phyloP scores from a whole-genome alignment of 768 basidiomycete species.

The Porpolomopsis calyptriformis region DNA sequence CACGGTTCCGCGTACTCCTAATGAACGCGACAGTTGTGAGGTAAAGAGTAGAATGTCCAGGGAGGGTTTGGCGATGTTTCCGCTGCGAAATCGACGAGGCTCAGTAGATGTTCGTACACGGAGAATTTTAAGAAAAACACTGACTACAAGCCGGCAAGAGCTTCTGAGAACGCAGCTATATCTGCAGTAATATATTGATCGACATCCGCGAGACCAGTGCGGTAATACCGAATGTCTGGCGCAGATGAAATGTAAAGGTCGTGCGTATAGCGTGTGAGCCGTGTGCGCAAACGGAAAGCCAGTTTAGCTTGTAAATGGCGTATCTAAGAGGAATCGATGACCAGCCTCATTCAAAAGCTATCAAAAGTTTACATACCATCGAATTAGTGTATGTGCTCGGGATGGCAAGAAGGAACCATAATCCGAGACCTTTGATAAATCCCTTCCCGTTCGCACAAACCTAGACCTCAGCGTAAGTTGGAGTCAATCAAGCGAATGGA shows the following conservation, averaged over 20 bases:
- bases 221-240: slow-evolving; percentile 65
- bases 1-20: slow-evolving; percentile 76
- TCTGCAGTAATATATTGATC: slow-evolving; percentile 94
- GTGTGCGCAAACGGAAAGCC: slow-evolving; percentile 70
- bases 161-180: slow-evolving; percentile 79
- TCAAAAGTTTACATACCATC: slow-evolving; percentile 48
- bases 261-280: slow-evolving; percentile 82
- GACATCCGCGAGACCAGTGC: slow-evolving; percentile 54
- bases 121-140: slow-evolving; percentile 19
- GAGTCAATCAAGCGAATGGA: not conserved
- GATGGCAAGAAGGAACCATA: slow-evolving; percentile 87
- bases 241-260: slow-evolving; percentile 80
- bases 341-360: not conserved
- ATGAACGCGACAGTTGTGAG: slow-evolving; percentile 75
- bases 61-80: slow-evolving; percentile 86
- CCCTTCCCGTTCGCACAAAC: slow-evolving; percentile 77
- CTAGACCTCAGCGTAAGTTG: slow-evolving; percentile 19
- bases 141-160: slow-evolving; percentile 79
- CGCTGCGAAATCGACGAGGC: slow-evolving; percentile 33
- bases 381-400: slow-evolving; percentile 95
- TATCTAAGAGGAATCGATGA: slow-evolving; percentile 39
- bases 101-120: not conserved
- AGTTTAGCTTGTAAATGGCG: slow-evolving; percentile 83
- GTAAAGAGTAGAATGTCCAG: slow-evolving; percentile 90
- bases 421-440: slow-evolving; percentile 67